A percentile compares a stretch with the other conserved stretches of the same genome.
phyloP scores from a whole-genome alignment of 78 protist genomes.

The Creolimax fragrantissima region DNA sequence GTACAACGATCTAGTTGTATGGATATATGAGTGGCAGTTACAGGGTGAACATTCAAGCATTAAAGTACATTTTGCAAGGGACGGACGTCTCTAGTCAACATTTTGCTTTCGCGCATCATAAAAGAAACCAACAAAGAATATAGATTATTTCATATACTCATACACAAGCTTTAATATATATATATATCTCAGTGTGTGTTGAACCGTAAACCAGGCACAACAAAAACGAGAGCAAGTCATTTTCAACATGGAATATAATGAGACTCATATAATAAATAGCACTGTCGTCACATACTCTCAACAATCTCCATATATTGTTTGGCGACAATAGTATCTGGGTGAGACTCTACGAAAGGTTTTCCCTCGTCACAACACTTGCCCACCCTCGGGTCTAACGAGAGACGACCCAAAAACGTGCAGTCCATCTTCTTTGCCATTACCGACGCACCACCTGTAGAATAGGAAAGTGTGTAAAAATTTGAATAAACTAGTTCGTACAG shows the following conservation, averaged over 20 bases:
- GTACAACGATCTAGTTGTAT: too few species aligned
- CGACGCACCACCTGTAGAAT: slow-evolving; percentile 9
- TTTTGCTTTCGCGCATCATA: not conserved
- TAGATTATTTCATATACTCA: not conserved
- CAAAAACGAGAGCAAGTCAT: not conserved
- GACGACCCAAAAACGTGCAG: not conserved
- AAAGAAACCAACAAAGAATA: not conserved
- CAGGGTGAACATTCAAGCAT: too few species aligned
- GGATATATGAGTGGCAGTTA: too few species aligned
- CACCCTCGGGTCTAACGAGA: slow-evolving; percentile 2
- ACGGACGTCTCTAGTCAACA: too few species aligned
- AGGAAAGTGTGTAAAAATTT: too few species aligned
- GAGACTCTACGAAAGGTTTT: not conserved
- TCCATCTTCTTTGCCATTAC: not conserved
- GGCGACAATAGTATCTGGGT: not conserved
- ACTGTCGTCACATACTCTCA: not conserved
- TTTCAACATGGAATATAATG: not conserved
- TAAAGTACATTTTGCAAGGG: too few species aligned
- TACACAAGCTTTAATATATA: not conserved
- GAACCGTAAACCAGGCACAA: not conserved
- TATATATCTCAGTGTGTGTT: not conserved
- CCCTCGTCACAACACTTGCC: slow-evolving; percentile 12
- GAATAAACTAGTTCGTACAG: too few species aligned
- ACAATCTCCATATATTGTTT: not conserved
- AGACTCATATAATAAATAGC: not conserved